Base-by-base conservation (phyloP, 2,329 filamentous ascomycete genomes). In the Calonectria crousiana region DNA sequence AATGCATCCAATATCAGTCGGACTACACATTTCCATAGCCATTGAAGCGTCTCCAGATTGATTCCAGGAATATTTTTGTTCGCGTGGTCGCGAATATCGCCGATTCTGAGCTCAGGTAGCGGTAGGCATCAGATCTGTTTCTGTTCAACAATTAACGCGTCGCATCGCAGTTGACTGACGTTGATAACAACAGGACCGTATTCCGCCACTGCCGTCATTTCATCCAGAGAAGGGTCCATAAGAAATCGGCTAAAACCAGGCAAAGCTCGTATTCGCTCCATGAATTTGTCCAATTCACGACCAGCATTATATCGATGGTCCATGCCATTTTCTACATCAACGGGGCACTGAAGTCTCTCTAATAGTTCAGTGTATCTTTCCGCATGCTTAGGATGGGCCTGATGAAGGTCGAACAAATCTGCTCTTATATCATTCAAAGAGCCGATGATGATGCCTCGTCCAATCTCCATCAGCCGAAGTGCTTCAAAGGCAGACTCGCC, bases 131-230 rank as follows among this genome's bases (percentile, higher is more conserved):
- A 20, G 16, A 58, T 44, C 18, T 18, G 9, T 8, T 56, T 2
- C 16, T 26, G 14, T 18, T 58, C 34, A 11, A 58, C 41, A 8
- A 68, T 20, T 20, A 67, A 67, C 3, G 66, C 66, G 30, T 68
- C 49, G n/a, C 49, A 68, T 18, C 70, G 64, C 14, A 62, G 11
- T 8, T 8, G 4, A 10, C 41, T 68, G 11, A 34, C 9, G 18
- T 72, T 28, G 8, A 68, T 44, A 18, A 68, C 44, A 16, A 72
- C 62, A 2, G 62, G 70, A 23, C 23, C 64, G 20, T 41, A 30
- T 38, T 26, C 13, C 2, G 64, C 62, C 0, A 49, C 52, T 4
- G 69, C 69, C 38, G 36, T 51, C 16, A 67, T 5, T 34, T 72
- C 64, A 6, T 68, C 20, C 6, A 11, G 18, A 16, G 52, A 32